Conservation (phyloP, 495 filamentous ascomycete genomes). For the Neurospora tetraspora region DNA sequence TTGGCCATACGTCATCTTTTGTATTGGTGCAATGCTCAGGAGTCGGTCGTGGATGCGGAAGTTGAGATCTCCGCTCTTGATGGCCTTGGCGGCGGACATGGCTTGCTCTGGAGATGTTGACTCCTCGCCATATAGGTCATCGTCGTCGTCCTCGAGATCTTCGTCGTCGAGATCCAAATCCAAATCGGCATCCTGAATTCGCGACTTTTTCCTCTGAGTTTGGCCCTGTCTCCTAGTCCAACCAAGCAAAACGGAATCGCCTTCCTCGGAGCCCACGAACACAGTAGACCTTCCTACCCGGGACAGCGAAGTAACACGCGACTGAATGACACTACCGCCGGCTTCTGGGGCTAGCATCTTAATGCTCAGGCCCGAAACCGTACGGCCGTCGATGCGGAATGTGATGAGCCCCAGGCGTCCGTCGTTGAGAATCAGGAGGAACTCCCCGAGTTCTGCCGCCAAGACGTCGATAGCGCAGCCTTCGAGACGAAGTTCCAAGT, state of each 20-base stretch:
- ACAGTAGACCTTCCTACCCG: constrained; percentile 58
- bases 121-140: constrained; percentile 66
- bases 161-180: constrained; percentile 47
- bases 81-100: constrained; percentile 13
- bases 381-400: constrained; percentile 86
- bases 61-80: constrained; percentile 49
- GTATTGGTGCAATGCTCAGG: constrained; percentile 66
- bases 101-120: constrained; percentile 17
- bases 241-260: constrained; percentile 71
- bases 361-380: constrained; percentile 74
- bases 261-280: constrained; percentile 77
- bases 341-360: constrained; percentile 47
- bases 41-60: constrained; percentile 73
- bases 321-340: constrained; percentile 51
- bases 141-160: constrained; percentile 37
- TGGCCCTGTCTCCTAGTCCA: constrained; percentile 56
- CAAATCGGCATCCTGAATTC: constrained; percentile 37
- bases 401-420: constrained; percentile 66
- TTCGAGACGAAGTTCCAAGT: constrained; percentile 71
- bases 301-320: constrained; percentile 57
- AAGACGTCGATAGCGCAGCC: constrained; percentile 70
- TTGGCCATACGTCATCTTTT: constrained; percentile 55
- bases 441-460: constrained; percentile 61
- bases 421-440: constrained; percentile 71
- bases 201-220: constrained; percentile 40